Evolutionary conservation across 129 eudicot genomes (phyloP).

Genomic region (Artemisia annua): DNA sequence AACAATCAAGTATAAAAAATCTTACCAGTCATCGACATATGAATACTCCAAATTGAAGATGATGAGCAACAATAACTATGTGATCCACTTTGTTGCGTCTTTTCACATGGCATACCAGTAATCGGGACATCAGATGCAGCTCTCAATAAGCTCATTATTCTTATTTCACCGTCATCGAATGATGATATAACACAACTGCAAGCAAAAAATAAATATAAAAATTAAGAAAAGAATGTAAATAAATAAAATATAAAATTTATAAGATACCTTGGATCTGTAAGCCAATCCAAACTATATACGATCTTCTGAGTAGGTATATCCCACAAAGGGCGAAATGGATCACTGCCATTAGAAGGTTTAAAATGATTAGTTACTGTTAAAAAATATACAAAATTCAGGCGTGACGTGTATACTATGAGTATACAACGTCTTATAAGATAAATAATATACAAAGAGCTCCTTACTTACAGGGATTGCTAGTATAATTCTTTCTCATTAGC

Average conservation of each 20-base stretch:
- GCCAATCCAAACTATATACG: slow-evolving; percentile 77
- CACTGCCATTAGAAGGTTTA: slow-evolving; percentile 42
- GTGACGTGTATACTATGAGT: too few relatives aligned
- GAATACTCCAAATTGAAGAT: slow-evolving; percentile 75
- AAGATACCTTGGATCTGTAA: slow-evolving; percentile 78
- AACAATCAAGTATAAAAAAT: not conserved
- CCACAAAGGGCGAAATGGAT: slow-evolving; percentile 87
- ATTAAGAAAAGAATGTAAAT: not conserved
- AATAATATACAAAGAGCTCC: too few relatives aligned
- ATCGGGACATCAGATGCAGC: slow-evolving; percentile 72
- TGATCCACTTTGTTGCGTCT: slow-evolving; percentile 55
- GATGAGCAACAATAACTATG: slow-evolving; percentile 65
- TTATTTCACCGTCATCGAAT: slow-evolving; percentile 73
- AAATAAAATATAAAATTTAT: not conserved
- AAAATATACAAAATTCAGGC: not conserved
- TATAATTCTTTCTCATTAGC: too few relatives aligned
- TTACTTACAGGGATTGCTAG: too few relatives aligned
- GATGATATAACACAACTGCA: slow-evolving; percentile 67
- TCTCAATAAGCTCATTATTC: slow-evolving; percentile 61
- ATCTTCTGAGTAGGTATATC: slow-evolving; percentile 48
- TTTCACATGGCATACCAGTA: slow-evolving; percentile 58
- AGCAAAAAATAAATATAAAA: not conserved
- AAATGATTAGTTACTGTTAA: not conserved
- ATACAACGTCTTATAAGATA: too few relatives aligned
- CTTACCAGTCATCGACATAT: slow-evolving; percentile 71